Evolutionary conservation across 2,329 filamentous ascomycete genomes (phyloP).

Genomic region (Trichophyton rubrum): DNA sequence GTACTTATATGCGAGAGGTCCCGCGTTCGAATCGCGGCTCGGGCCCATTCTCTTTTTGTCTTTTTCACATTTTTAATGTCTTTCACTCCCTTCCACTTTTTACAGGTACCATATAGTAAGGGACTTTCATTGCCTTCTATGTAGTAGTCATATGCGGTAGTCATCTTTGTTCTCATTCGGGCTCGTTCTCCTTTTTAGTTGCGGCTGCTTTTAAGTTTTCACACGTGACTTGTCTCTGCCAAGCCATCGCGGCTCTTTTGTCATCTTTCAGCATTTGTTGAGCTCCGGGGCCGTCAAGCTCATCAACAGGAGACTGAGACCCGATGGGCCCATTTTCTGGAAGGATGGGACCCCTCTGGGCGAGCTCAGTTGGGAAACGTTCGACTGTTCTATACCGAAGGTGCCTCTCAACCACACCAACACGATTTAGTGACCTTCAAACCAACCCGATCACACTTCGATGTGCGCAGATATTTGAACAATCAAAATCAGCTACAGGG

Average conservation of each 20-base stretch:
- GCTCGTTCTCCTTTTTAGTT: not conserved
- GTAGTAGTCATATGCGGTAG: too few species aligned
- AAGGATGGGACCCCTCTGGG: not conserved
- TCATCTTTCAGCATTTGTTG: not conserved
- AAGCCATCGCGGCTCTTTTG: too few species aligned
- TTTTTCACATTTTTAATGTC: not conserved
- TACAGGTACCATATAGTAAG: too few species aligned
- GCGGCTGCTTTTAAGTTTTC: too few species aligned
- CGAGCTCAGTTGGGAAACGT: not conserved
- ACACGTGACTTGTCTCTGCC: too few species aligned
- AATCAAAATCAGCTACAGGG: conserved; percentile 16
- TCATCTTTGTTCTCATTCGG: not conserved
- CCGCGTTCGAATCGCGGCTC: conserved; percentile 6
- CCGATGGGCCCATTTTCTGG: not conserved
- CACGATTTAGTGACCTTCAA: conserved; percentile 20
- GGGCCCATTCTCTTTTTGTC: conserved; percentile 1
- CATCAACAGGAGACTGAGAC: not conserved
- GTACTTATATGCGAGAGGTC: conserved; percentile 5
- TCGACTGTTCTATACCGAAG: conserved; percentile 31
- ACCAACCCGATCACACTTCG: conserved; percentile 19
- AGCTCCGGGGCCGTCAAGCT: not conserved
- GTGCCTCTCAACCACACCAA: conserved; percentile 25
- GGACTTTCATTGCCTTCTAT: too few species aligned
- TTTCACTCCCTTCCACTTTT: not conserved
- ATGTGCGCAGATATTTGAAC: conserved; percentile 29